Evolutionary conservation across 768 basidiomycete species (phyloP), one percentile per base, ranked within the genome.

Genomic region (Pleurotus salmoneostramineus): DNA sequence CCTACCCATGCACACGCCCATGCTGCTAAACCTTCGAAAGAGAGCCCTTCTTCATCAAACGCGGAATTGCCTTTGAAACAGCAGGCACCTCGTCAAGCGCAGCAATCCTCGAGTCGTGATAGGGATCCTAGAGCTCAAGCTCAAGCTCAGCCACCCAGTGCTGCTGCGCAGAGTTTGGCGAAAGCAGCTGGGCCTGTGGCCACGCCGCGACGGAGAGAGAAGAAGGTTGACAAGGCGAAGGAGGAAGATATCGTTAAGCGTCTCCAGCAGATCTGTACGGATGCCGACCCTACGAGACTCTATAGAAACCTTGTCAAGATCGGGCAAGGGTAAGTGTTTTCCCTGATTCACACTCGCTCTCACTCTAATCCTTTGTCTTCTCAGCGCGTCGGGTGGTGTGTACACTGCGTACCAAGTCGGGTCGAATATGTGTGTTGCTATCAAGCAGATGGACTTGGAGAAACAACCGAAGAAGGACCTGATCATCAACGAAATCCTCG

Each of bases 381-480:
- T 27, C 69, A 95, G 94, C 59, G 96, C 97, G 12, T 96, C 93
- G 15, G 96, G 97, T 42, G 96, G 96, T 63, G 97, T 98, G 2
- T 99, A 97, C 74, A 98, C 95, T 10, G 96, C 96, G 12, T 97
- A 97, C 69, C 95, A 98, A 76, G 91, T 96, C 61, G 95, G 95
- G 43, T 94, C 92, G 33, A 96, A 97, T 72, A 65, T 92, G 34
- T 90, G 86, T 8, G 97, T 98, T 35, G 97, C 97, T 43, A 99
- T 99, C 83, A 99, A 99, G 74, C 96, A 98, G 74, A 99, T 98
- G 97, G 97, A 99, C 78, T 82, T 99, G 33, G 95, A 98, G 73
- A 97, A 98, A 76, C 97, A 98, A 67, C 97, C 97, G 43, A 98
- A 98, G 82, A 98, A 98, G 74, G 96, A 98, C 69, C 81, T 99